Conservation (phyloP, 2,329 filamentous ascomycete genomes). For the Claviceps sp. region DNA sequence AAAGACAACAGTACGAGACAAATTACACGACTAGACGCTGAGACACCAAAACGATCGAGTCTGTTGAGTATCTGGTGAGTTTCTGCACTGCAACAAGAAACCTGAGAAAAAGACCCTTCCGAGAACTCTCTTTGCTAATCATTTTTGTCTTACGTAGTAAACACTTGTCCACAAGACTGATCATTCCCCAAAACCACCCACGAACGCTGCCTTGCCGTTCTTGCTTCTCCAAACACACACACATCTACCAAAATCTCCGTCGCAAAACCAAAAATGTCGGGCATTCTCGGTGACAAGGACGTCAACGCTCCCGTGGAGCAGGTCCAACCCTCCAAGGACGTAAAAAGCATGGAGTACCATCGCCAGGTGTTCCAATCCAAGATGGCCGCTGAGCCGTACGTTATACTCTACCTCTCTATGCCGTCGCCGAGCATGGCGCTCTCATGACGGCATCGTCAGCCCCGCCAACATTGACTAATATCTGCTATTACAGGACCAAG, state of each 20-base stretch:
- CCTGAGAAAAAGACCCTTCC: neutral
- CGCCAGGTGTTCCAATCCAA: constrained; percentile 62
- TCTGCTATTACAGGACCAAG: neutral
- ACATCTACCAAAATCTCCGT: neutral
- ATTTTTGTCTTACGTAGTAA: neutral
- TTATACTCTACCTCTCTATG: constrained; percentile 7
- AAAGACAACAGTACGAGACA: too few species aligned
- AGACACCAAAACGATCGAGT: neutral
- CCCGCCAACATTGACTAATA: neutral
- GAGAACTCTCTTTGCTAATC: neutral
- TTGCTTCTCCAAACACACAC: neutral
- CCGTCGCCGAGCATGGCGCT: too few species aligned
- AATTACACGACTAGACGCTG: neutral
- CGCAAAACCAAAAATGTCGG: constrained; percentile 31
- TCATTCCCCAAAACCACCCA: neutral
- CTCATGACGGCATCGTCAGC: neutral
- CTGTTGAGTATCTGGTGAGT: neutral
- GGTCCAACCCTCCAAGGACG: constrained; percentile 26
- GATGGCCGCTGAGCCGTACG: constrained; percentile 54
- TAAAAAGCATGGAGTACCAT: constrained; percentile 65
- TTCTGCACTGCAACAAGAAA: neutral
- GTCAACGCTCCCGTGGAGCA: constrained; percentile 40
- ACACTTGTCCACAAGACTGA: neutral
- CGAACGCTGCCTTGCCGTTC: neutral
- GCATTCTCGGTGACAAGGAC: constrained; percentile 53